A percentile compares a stretch with the other conserved stretches of the same genome.
phyloP scores from a whole-genome alignment of 352 stramenopile species.

The Phytophthora melonis region DNA sequence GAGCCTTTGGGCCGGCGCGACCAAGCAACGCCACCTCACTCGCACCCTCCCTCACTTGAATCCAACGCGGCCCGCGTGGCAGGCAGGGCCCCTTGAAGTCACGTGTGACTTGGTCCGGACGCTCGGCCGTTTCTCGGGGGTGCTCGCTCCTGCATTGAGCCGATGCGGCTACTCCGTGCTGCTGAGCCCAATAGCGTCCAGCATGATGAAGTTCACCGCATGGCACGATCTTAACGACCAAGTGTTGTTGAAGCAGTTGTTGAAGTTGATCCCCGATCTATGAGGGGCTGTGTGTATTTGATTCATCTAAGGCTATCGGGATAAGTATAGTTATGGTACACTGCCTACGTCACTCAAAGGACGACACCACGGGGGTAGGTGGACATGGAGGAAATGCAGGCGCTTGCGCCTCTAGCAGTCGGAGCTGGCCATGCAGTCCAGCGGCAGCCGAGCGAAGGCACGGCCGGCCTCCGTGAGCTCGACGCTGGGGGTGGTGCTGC shows the following conservation, averaged over 20 bases:
- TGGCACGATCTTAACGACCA: not conserved
- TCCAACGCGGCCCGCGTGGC: slow-evolving; percentile 1
- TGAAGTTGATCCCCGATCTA: not conserved
- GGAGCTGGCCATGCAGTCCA: slow-evolving; percentile 47
- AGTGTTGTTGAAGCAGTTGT: slow-evolving; percentile 3
- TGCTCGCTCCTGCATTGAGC: not conserved
- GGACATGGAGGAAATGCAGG: slow-evolving; percentile 11
- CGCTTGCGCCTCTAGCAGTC: slow-evolving; percentile 6
- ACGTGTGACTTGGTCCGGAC: slow-evolving; percentile 1
- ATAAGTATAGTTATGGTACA: slow-evolving; percentile 22
- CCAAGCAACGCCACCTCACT: slow-evolving; percentile 36
- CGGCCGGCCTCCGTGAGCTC: slow-evolving; percentile 50
- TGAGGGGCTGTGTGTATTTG: slow-evolving; percentile 14
- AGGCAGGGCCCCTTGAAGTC: slow-evolving; percentile 4
- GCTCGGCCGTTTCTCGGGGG: not conserved
- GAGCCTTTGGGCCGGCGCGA: slow-evolving; percentile 20
- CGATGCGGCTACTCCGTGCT: not conserved
- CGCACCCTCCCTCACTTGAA: slow-evolving; percentile 24
- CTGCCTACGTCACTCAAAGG: slow-evolving; percentile 21
- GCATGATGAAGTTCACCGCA: not conserved
- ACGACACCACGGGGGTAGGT: slow-evolving; percentile 5
- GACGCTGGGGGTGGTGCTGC: not conserved
- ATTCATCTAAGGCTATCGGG: slow-evolving; percentile 27
- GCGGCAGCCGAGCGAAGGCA: slow-evolving; percentile 48
- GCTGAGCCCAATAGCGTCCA: not conserved